Percentiles rank a stretch among this genome's conserved stretches.
Conservation (phyloP, 306 rosid species). For the Prinsepia uniflora region DNA sequence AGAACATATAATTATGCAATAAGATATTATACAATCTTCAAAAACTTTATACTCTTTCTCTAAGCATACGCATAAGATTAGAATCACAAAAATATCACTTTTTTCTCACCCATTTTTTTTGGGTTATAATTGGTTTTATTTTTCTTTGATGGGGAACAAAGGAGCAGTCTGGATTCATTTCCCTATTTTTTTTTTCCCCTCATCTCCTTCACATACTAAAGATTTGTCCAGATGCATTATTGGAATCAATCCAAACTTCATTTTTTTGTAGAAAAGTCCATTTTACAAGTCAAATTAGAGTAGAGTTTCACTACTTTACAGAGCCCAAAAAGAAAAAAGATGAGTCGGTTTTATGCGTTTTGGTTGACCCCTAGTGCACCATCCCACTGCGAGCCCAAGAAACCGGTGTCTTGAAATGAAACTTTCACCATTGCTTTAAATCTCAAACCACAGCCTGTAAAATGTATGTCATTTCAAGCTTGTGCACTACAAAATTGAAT, state of each 20-base stretch:
- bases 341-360: background rate
- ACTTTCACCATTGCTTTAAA: background rate
- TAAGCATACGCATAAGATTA: too few species aligned
- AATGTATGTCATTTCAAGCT: background rate
- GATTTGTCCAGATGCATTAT: background rate
- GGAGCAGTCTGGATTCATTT: background rate
- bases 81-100: background rate
- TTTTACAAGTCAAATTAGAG: background rate
- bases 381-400: background rate
- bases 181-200: background rate
- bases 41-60: too few species aligned
- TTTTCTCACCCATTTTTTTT: background rate
- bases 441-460: background rate
- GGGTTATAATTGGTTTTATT: background rate
- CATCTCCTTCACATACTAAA: background rate
- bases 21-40: too few species aligned
- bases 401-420: background rate
- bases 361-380: background rate
- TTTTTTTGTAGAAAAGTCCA: background rate
- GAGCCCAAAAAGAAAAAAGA: background rate
- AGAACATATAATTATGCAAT: too few species aligned
- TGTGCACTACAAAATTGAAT: background rate
- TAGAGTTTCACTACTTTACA: background rate
- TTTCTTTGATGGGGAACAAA: background rate
- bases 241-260: background rate